These are phyloP conservation scores for Cytospora mali DNA, from an alignment of 2,329 filamentous ascomycete species.

Conservation along the genomic window DNA sequence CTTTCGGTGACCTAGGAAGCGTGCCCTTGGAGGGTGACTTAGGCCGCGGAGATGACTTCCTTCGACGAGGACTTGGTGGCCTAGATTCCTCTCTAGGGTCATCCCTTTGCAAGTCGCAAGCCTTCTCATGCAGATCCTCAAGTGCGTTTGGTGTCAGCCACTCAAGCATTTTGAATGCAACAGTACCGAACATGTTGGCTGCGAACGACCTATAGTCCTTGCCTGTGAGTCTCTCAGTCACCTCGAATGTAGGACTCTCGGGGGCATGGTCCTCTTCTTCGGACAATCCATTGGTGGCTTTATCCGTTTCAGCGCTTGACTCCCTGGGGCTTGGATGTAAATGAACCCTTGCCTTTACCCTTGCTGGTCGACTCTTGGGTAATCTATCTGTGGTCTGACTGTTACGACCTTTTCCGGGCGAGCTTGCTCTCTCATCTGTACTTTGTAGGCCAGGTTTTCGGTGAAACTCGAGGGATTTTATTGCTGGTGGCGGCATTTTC, in stretches of 20 bases:
- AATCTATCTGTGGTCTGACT: background rate
- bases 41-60: conserved; percentile 22
- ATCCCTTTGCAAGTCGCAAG: conserved; percentile 37
- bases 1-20: background rate
- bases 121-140: conserved; percentile 49
- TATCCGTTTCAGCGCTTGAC: conserved; percentile 6
- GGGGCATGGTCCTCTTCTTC: background rate
- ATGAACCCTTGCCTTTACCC: conserved; percentile 25
- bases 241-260: conserved; percentile 37
- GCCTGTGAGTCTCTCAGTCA: conserved; percentile 50
- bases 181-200: conserved; percentile 65
- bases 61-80: conserved; percentile 18
- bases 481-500: conserved; percentile 47
- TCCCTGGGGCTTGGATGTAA: conserved; percentile 17
- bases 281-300: conserved; percentile 1
- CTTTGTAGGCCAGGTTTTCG: conserved; percentile 33
- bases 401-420: conserved; percentile 29
- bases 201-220: conserved; percentile 64
- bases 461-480: conserved; percentile 51
- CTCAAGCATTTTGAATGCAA: conserved; percentile 70
- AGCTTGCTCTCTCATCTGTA: conserved; percentile 25
- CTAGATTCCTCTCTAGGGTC: conserved; percentile 32
- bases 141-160: conserved; percentile 67
- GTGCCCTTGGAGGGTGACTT: conserved; percentile 7
- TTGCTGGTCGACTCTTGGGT: conserved; percentile 11